Base-by-base conservation (phyloP, 306 rosid genomes). In the Vigna reflexopilosa region DNA sequence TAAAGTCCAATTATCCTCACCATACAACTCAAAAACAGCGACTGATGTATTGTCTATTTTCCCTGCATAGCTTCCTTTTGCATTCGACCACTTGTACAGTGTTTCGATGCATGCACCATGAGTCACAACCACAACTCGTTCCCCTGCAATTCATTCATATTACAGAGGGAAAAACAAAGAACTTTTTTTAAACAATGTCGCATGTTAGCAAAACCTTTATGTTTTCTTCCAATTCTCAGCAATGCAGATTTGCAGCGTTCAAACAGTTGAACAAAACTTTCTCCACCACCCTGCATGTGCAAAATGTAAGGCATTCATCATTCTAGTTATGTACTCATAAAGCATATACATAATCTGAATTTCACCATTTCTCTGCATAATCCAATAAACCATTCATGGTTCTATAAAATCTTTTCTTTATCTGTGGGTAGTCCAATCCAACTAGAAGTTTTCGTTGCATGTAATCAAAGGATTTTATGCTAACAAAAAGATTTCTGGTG, bases 261-360 rank as follows among this genome's bases (percentile, higher is more conserved):
- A 58, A 80, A 77, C 54, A 95, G 85, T 79, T 87, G 93, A 75
- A 30, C 85, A 40, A 79, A 81, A 82, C 98, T 92, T 85, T 95
- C 99, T 71, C 99, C 99, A 49, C 97, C 99, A 80, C 98, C 99
- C 98, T 95, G 83, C 79, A 84, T 9, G 54, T 8, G 49, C 70
- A 36, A 64, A 36, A 32, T 28, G 15, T 15, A 67, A 69, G 80
- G 10, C 28, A 17, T 32, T 59, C 73, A 61, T 10, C 7, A 13
- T 38, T 30, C 15, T 13, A 9, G 65, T 19, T 62, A 28, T 40
- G 42, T 20, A 42, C 7, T 66, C 34, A 22, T 44, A 12, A 10
- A 16, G 45, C 45, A 32, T 62, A 15, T 62, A 15, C 20, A 30
- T 13, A 11, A 58, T 7, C 2, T 44, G 48, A 58, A 34, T 59